phyloP scores from a whole-genome alignment of 2,329 filamentous ascomycete species.

The Aureobasidium lini region DNA sequence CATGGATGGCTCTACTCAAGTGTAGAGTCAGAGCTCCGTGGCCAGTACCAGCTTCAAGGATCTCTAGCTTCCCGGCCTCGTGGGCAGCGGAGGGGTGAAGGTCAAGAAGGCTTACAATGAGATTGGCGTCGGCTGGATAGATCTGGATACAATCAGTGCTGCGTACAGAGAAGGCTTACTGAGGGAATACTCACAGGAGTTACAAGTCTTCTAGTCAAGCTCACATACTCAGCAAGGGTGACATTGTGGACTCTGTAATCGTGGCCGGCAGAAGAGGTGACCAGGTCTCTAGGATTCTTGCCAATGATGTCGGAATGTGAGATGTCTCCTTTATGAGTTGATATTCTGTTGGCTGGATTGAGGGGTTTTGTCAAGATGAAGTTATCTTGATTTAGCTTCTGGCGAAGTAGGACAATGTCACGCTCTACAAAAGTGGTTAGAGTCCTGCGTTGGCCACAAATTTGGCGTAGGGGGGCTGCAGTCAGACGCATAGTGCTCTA shows the following conservation, averaged over 20 bases:
- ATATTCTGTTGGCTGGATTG: constrained; percentile 23
- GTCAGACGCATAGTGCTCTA: background rate
- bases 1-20: constrained; percentile 67
- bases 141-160: constrained; percentile 40
- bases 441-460: constrained; percentile 1
- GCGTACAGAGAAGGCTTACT: background rate
- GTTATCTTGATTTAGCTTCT: constrained; percentile 28
- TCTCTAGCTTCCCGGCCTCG: constrained; percentile 50
- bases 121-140: constrained; percentile 66
- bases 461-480: background rate
- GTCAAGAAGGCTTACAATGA: constrained; percentile 70
- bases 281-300: constrained; percentile 49
- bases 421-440: constrained; percentile 23
- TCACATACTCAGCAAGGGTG: constrained; percentile 66
- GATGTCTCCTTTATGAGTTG: constrained; percentile 43
- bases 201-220: constrained; percentile 59
- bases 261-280: constrained; percentile 43
- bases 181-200: constrained; percentile 53
- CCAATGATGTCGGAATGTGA: constrained; percentile 56
- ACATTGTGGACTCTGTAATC: constrained; percentile 55
- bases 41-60: constrained; percentile 80
- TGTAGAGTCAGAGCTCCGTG: constrained; percentile 73
- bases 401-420: constrained; percentile 36
- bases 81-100: constrained; percentile 43
- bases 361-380: constrained; percentile 34